These are phyloP conservation scores for Lycium ferocissimum DNA, from an alignment of 257 asterid species.

Conservation along the genomic window DNA sequence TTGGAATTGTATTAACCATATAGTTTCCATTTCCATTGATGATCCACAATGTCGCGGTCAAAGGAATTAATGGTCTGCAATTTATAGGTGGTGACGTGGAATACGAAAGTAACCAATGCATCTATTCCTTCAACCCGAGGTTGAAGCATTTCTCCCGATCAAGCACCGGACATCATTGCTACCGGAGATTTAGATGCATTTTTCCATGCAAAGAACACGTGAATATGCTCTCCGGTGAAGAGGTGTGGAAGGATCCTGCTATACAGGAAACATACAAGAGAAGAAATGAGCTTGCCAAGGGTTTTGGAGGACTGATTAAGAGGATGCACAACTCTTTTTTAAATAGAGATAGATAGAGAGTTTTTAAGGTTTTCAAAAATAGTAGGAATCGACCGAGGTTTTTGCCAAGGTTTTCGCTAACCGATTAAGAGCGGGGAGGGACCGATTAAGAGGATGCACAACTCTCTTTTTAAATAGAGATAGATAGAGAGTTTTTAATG, in stretches of 20 bases:
- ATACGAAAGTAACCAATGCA: constrained; percentile 56
- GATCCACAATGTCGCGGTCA: background rate
- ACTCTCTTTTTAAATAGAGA: too few species aligned
- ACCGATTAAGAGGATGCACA: too few species aligned
- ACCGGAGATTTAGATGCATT: constrained; percentile 97
- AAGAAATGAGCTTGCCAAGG: constrained; percentile 79
- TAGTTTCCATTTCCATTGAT: background rate
- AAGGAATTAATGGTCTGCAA: background rate
- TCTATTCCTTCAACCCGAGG: constrained; percentile 81
- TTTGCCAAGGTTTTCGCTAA: too few species aligned
- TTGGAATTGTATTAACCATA: background rate
- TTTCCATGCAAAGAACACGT: constrained; percentile 97
- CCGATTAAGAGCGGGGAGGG: too few species aligned
- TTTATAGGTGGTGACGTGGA: constrained; percentile 34
- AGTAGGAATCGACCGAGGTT: too few species aligned
- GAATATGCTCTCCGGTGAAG: constrained; percentile 95
- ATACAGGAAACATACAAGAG: constrained; percentile 83
- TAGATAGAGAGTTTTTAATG: too few species aligned
- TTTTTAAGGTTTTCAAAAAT: too few species aligned
- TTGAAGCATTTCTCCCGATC: constrained; percentile 93
- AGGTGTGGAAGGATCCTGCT: constrained; percentile 94
- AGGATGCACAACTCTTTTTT: too few species aligned
- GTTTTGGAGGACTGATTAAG: too few species aligned
- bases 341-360: too few species aligned
- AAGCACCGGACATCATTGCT: constrained; percentile 94